A percentile compares a stretch with the other conserved stretches of the same genome.
phyloP scores from a whole-genome alignment of 306 rosid species.

The Styphnolobium japonicum region DNA sequence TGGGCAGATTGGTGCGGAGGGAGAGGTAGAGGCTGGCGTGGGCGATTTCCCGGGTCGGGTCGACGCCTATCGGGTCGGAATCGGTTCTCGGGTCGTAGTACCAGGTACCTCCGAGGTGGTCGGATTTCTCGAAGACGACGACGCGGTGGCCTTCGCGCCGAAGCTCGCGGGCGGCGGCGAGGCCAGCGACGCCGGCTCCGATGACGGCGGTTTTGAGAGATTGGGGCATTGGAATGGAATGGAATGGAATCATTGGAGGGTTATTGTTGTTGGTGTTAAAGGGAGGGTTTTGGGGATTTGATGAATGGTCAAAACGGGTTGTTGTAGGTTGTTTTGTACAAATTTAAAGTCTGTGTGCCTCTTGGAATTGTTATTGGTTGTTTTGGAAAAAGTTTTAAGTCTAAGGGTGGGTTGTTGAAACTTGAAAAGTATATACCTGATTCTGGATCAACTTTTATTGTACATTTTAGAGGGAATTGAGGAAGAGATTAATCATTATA shows the following conservation, averaged over 20 bases:
- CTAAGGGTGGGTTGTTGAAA: too few species aligned
- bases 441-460: too few species aligned
- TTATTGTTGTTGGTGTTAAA: neutral
- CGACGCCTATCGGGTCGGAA: slow-evolving; percentile 2
- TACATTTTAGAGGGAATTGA: too few species aligned
- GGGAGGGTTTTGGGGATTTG: neutral
- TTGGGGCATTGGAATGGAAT: neutral
- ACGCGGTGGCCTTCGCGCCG: slow-evolving; percentile 17
- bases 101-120: slow-evolving; percentile 17
- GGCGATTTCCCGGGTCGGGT: slow-evolving; percentile 7
- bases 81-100: slow-evolving; percentile 7
- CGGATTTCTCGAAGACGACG: slow-evolving; percentile 21
- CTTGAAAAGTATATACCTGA: too few species aligned
- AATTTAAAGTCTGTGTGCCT: too few species aligned
- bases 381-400: too few species aligned
- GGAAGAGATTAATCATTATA: too few species aligned
- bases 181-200: slow-evolving; percentile 31
- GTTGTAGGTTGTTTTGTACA: too few species aligned
- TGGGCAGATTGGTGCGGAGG: slow-evolving; percentile 21
- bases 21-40: slow-evolving; percentile 23
- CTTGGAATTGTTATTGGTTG: too few species aligned
- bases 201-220: neutral
- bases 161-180: slow-evolving; percentile 20
- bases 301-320: too few species aligned
- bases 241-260: neutral